These are phyloP conservation scores for Salinomyces thailandicus DNA, from an alignment of 2,329 filamentous ascomycete species.

Conservation along the genomic window DNA sequence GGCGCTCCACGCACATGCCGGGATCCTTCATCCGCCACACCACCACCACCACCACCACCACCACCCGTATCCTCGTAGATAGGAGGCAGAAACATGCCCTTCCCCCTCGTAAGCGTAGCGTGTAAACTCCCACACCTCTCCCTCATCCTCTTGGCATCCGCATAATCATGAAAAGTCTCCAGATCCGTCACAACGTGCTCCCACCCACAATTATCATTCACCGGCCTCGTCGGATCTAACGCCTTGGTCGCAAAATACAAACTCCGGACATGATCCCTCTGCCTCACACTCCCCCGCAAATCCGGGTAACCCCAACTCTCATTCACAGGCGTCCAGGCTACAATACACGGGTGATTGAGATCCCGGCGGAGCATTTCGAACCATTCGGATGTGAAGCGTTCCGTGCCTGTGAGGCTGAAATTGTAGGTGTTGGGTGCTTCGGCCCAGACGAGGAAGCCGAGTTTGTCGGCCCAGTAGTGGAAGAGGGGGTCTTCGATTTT, in stretches of 20 bases:
- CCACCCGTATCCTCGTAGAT: conserved; percentile 27
- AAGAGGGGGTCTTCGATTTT: conserved; percentile 54
- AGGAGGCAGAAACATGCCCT: conserved; percentile 45
- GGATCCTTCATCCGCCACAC: conserved; percentile 36
- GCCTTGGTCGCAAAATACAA: conserved; percentile 56
- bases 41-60: neutral
- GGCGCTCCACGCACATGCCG: conserved; percentile 46
- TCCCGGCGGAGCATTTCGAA: conserved; percentile 51
- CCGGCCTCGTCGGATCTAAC: conserved; percentile 51
- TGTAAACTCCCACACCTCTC: conserved; percentile 45
- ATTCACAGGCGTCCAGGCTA: conserved; percentile 59
- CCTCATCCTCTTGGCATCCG: conserved; percentile 46
- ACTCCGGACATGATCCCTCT: conserved; percentile 53
- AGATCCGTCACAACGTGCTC: conserved; percentile 56
- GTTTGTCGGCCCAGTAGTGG: conserved; percentile 50
- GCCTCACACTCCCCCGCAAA: conserved; percentile 45
- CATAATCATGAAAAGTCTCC: conserved; percentile 59
- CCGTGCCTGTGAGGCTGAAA: conserved; percentile 48
- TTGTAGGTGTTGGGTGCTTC: conserved; percentile 57
- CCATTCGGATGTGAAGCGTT: conserved; percentile 56
- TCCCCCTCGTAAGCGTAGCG: conserved; percentile 46
- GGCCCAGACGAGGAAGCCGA: conserved; percentile 54
- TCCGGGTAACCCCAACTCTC: conserved; percentile 54
- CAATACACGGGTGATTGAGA: conserved; percentile 54
- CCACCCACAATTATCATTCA: conserved; percentile 66